Evolutionary conservation across 768 basidiomycete species (phyloP).

Genomic region (Boletus tomentosulus): DNA sequence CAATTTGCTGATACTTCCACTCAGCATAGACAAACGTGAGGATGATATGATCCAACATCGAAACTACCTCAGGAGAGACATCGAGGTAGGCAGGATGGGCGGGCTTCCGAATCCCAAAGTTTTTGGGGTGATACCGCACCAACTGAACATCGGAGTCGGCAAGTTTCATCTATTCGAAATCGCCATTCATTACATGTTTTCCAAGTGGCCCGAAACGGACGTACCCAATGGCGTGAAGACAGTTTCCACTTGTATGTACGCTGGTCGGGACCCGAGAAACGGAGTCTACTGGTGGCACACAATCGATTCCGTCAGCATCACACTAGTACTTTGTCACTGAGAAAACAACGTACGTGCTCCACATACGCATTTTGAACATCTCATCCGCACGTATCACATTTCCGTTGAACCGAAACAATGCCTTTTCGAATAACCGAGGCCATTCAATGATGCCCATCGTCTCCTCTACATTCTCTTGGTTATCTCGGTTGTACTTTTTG

Average conservation of each 20-base stretch:
- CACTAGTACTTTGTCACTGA: neutral
- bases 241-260: constrained; percentile 26
- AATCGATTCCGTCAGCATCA: too few species aligned
- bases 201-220: neutral
- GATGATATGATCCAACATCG: too few species aligned
- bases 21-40: too few species aligned
- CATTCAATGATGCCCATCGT: constrained; percentile 9
- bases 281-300: constrained; percentile 11
- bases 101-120: neutral
- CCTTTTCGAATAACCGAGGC: neutral
- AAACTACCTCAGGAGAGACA: too few species aligned
- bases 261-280: constrained; percentile 24
- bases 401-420: constrained; percentile 2
- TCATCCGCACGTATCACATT: neutral
- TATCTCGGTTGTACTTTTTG: neutral
- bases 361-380: neutral
- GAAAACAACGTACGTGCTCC: neutral
- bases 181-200: too few species aligned
- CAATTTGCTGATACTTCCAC: too few species aligned
- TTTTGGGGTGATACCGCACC: neutral
- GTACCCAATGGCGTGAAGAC: constrained; percentile 13
- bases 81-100: constrained; percentile 9
- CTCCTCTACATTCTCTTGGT: neutral
- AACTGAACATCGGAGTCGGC: neutral
- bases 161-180: neutral